Evolutionary conservation across 192 early-diverging fungal species (phyloP).

Genomic region (Coemansia sp.): DNA sequence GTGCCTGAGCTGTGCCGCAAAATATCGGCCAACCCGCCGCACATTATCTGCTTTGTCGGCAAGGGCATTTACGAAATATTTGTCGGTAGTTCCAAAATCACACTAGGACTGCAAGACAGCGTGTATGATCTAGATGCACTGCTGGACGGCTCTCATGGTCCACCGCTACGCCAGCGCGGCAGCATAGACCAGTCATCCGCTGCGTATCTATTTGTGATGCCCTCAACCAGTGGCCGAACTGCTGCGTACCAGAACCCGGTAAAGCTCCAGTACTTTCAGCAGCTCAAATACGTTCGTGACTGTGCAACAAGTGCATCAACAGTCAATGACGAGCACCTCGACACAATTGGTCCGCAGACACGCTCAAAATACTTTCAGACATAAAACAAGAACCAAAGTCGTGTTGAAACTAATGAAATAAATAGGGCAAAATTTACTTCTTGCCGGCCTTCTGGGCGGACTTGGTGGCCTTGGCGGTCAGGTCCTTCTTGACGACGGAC

Average conservation of each 20-base stretch:
- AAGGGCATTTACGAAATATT: slow-evolving; percentile 71
- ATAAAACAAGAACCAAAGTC: neutral
- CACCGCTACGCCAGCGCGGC: neutral
- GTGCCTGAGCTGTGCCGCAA: slow-evolving; percentile 64
- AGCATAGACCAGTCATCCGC: neutral
- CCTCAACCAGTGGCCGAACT: slow-evolving; percentile 70
- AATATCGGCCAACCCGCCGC: slow-evolving; percentile 59
- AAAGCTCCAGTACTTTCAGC: slow-evolving; percentile 58
- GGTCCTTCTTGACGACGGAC: slow-evolving; percentile 81
- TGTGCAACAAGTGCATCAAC: slow-evolving; percentile 7
- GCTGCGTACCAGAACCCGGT: slow-evolving; percentile 61
- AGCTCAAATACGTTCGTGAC: slow-evolving; percentile 49
- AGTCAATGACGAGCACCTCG: slow-evolving; percentile 16
- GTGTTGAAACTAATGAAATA: neutral
- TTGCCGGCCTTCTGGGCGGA: slow-evolving; percentile 73
- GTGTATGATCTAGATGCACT: slow-evolving; percentile 17
- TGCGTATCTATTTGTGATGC: slow-evolving; percentile 62
- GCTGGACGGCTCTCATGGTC: neutral
- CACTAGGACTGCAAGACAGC: slow-evolving; percentile 51
- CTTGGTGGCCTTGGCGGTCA: slow-evolving; percentile 73
- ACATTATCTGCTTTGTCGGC: slow-evolving; percentile 68
- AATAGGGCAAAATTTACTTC: slow-evolving; percentile 60
- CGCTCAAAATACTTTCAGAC: slow-evolving; percentile 34
- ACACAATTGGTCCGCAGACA: slow-evolving; percentile 12
- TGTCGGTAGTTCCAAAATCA: slow-evolving; percentile 14